phyloP scores from a whole-genome alignment of 192 early-diverging fungal species.

The Coemansia sp. region DNA sequence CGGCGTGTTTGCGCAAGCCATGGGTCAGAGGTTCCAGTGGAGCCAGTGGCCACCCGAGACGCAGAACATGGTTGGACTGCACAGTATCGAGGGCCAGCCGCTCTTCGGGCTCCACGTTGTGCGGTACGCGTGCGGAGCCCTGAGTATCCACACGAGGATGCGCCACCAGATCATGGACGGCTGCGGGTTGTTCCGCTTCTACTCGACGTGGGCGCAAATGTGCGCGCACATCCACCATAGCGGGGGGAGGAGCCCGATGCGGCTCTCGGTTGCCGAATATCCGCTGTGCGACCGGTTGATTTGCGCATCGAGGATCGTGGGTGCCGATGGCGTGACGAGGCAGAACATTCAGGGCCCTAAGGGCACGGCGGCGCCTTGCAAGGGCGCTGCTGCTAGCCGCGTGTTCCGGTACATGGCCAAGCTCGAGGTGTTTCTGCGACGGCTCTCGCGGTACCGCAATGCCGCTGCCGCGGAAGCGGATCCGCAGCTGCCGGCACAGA shows the following conservation, averaged over 20 bases:
- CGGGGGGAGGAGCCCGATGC: neutral
- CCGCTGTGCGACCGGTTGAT: conserved; percentile 7
- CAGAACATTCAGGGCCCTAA: neutral
- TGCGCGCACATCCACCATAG: conserved; percentile 8
- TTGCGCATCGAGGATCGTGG: conserved; percentile 1
- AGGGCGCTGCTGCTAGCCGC: neutral
- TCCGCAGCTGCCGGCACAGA: neutral
- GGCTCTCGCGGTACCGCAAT: neutral
- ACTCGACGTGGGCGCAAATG: conserved; percentile 18
- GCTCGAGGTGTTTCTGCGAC: conserved; percentile 7
- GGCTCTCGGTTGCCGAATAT: neutral
- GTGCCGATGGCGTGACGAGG: neutral
- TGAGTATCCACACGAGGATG: conserved; percentile 36
- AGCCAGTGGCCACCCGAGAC: conserved; percentile 20
- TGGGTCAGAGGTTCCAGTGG: conserved; percentile 15
- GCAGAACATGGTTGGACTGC: conserved; percentile 4
- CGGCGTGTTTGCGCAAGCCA: conserved; percentile 1
- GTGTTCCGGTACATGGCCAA: conserved; percentile 8
- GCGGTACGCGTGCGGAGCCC: conserved; percentile 33
- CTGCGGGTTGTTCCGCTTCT: conserved; percentile 30
- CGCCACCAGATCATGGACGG: conserved; percentile 39
- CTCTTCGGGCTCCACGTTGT: conserved; percentile 34
- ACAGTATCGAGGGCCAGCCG: conserved; percentile 6
- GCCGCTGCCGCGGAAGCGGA: no score
- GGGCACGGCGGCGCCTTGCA: neutral